Conservation (phyloP, 2,329 filamentous ascomycete genomes). For the Drechslerella coelobrocha region DNA sequence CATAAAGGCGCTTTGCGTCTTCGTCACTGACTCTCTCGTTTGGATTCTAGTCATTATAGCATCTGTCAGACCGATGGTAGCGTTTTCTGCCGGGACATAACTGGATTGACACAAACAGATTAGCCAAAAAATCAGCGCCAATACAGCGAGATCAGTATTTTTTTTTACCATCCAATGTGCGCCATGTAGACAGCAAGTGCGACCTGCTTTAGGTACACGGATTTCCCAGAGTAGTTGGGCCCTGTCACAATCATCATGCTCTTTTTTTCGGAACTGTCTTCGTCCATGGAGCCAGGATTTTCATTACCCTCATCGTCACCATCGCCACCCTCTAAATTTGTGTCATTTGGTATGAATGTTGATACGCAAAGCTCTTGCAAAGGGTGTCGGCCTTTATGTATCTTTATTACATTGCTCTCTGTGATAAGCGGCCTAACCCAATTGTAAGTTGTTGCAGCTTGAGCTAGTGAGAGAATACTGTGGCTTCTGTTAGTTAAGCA, state of each 20-base stretch:
- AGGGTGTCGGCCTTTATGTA: slow-evolving; percentile 73
- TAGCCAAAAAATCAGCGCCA: too few species aligned
- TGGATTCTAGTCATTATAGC: slow-evolving; percentile 72
- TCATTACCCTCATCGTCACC: slow-evolving; percentile 54
- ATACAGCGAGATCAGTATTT: too few species aligned
- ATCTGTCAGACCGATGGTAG: slow-evolving; percentile 84
- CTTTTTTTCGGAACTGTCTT: slow-evolving; percentile 58
- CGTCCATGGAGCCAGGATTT: neutral
- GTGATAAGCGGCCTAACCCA: slow-evolving; percentile 75
- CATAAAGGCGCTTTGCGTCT: slow-evolving; percentile 72
- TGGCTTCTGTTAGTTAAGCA: neutral
- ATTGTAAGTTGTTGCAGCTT: slow-evolving; percentile 76
- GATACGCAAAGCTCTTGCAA: slow-evolving; percentile 84
- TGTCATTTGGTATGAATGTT: slow-evolving; percentile 83
- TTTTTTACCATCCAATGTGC: slow-evolving; percentile 72
- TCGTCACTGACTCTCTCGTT: slow-evolving; percentile 67
- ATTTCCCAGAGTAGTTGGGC: slow-evolving; percentile 96
- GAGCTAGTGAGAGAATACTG: slow-evolving; percentile 78
- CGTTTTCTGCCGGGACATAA: slow-evolving; percentile 81
- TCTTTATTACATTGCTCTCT: slow-evolving; percentile 71
- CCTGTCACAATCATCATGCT: slow-evolving; percentile 84
- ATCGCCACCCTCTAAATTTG: slow-evolving; percentile 70
- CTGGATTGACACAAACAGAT: slow-evolving; percentile 61
- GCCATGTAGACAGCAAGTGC: slow-evolving; percentile 91
- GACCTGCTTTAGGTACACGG: slow-evolving; percentile 86